phyloP scores from a whole-genome alignment of 257 asterid species.

The Solanum paucissectum region DNA sequence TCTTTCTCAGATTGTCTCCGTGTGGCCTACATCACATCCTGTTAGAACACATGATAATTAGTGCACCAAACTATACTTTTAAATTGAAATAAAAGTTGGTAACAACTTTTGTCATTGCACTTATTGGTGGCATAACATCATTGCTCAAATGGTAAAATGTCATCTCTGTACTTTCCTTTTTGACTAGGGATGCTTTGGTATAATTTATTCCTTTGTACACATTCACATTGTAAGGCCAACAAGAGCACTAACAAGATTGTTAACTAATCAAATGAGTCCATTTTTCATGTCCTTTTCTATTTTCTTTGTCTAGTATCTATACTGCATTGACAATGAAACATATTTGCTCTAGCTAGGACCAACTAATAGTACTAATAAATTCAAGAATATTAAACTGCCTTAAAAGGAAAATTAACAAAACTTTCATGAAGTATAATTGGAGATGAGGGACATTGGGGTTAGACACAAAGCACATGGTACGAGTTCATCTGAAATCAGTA shows the following conservation, averaged over 20 bases:
- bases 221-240: not conserved
- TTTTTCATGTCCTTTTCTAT: not conserved
- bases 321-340: not conserved
- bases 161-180: not conserved
- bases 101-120: not conserved
- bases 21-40: not conserved
- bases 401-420: not conserved
- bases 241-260: not conserved
- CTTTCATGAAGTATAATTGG: not conserved
- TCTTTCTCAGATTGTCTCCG: not conserved
- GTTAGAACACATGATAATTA: not conserved
- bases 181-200: not conserved
- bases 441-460: slow-evolving; percentile 5
- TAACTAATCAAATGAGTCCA: not conserved
- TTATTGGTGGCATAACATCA: not conserved
- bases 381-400: not conserved
- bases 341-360: not conserved
- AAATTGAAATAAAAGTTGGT: not conserved
- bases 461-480: not conserved
- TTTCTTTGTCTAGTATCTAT: not conserved
- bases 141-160: not conserved
- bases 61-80: not conserved
- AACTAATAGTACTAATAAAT: not conserved
- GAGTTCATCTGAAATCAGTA: not conserved
- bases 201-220: not conserved